Percentiles rank a stretch among this genome's conserved stretches.
These are phyloP conservation scores for Eurotiales sp. DNA, from an alignment of 2,329 filamentous ascomycete genomes.

Conservation along the genomic window DNA sequence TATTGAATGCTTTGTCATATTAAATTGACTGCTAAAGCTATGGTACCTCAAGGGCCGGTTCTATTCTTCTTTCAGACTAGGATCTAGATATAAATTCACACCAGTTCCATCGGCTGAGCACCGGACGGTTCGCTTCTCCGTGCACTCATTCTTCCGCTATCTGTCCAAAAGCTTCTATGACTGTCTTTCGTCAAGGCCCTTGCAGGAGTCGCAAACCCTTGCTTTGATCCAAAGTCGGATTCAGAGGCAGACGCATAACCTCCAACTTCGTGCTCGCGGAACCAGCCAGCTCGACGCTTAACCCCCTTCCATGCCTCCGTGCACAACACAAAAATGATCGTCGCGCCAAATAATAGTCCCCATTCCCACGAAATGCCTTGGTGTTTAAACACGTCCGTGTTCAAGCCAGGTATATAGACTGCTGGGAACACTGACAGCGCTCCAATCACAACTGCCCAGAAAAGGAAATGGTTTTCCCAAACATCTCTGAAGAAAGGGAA, in stretches of 20 bases:
- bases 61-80: too few relatives aligned
- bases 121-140: neutral
- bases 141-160: slow-evolving; percentile 5
- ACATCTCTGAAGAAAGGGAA: slow-evolving; percentile 62
- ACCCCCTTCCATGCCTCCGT: slow-evolving; percentile 65
- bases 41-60: too few relatives aligned
- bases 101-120: neutral
- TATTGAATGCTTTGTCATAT: too few relatives aligned
- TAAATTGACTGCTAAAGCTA: too few relatives aligned
- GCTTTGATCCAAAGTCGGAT: slow-evolving; percentile 13
- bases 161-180: slow-evolving; percentile 8
- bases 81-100: neutral
- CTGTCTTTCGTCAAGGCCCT: slow-evolving; percentile 10
- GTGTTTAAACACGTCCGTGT: slow-evolving; percentile 63
- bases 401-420: slow-evolving; percentile 66
- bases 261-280: slow-evolving; percentile 8
- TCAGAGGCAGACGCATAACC: neutral
- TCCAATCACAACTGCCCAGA: slow-evolving; percentile 60
- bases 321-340: slow-evolving; percentile 60
- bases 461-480: slow-evolving; percentile 70
- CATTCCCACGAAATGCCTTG: slow-evolving; percentile 65
- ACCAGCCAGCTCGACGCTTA: slow-evolving; percentile 54
- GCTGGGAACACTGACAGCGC: slow-evolving; percentile 57
- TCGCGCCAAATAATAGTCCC: slow-evolving; percentile 62
- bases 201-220: slow-evolving; percentile 12